phyloP scores from a whole-genome alignment of 805 yeast genomes.

The Wickerhamia fluorescens region DNA sequence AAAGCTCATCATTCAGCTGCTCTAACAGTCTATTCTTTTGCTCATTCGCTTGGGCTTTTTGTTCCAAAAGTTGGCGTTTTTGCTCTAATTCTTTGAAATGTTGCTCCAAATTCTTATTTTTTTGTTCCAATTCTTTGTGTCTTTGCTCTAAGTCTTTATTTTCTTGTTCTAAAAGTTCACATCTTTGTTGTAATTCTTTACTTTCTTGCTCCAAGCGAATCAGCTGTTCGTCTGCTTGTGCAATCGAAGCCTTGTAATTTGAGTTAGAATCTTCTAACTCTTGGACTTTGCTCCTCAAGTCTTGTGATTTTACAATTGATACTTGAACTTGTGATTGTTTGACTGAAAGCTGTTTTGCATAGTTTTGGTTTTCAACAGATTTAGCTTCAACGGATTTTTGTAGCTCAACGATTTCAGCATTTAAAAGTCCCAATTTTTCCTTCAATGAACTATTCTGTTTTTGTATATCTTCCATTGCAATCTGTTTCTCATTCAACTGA shows the following conservation, averaged over 20 bases:
- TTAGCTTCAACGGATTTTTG: conserved; percentile 48
- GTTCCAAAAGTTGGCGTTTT: neutral
- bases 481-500: conserved; percentile 54
- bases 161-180: conserved; percentile 2
- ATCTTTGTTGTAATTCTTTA: conserved; percentile 3
- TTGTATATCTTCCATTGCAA: conserved; percentile 59
- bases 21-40: no score
- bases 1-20: no score
- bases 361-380: conserved; percentile 50
- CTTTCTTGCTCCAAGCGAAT: conserved; percentile 3
- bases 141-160: conserved; percentile 1
- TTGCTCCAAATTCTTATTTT: conserved; percentile 1
- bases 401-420: conserved; percentile 57
- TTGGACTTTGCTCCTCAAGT: conserved; percentile 21
- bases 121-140: conserved; percentile 1
- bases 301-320: conserved; percentile 42
- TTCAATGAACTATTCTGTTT: conserved; percentile 57
- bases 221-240: conserved; percentile 8
- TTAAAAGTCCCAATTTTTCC: conserved; percentile 59
- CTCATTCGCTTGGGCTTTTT: conserved; percentile 1
- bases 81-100: conserved; percentile 3
- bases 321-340: conserved; percentile 65
- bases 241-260: conserved; percentile 17
- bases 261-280: conserved; percentile 20
- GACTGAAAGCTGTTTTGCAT: conserved; percentile 57